Conservation (phyloP, 768 basidiomycete species). For the Phylloporus arenicola region DNA sequence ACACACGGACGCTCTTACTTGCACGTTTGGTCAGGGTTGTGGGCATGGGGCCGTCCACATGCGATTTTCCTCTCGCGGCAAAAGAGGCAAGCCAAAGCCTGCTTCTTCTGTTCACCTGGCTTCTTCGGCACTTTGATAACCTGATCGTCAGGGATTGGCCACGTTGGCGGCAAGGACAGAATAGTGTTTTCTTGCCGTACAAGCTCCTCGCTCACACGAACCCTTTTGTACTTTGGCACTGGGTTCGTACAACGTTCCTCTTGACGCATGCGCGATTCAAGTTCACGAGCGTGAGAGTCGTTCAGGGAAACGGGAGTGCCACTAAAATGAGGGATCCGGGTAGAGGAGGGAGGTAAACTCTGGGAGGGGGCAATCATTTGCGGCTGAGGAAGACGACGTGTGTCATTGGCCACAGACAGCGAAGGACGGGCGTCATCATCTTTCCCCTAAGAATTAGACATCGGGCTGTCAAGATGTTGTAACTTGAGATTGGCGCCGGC, state of each 20-base stretch:
- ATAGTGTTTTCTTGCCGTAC: slow-evolving; percentile 26
- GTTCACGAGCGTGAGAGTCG: slow-evolving; percentile 16
- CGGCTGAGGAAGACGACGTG: slow-evolving; percentile 20
- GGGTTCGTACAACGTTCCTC: slow-evolving; percentile 21
- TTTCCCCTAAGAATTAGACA: slow-evolving; percentile 26
- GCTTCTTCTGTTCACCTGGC: slow-evolving; percentile 38
- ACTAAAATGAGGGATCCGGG: slow-evolving; percentile 13
- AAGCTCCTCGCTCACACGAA: slow-evolving; percentile 24
- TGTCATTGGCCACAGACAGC: slow-evolving; percentile 18
- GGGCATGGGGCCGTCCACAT: slow-evolving; percentile 40
- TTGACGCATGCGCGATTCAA: slow-evolving; percentile 18
- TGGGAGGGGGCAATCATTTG: slow-evolving; percentile 25
- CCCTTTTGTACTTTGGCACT: slow-evolving; percentile 23
- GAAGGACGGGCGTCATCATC: slow-evolving; percentile 17
- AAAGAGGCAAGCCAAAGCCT: slow-evolving; percentile 44
- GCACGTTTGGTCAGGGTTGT: slow-evolving; percentile 37
- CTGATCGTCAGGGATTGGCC: slow-evolving; percentile 32
- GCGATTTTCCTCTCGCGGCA: slow-evolving; percentile 49
- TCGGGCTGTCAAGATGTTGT: slow-evolving; percentile 20
- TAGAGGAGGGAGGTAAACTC: slow-evolving; percentile 7
- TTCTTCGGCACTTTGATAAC: slow-evolving; percentile 30
- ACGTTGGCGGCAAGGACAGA: slow-evolving; percentile 26
- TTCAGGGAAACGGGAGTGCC: slow-evolving; percentile 6
- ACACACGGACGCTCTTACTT: slow-evolving; percentile 34
- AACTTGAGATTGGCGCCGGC: slow-evolving; percentile 27